Base-by-base conservation (phyloP, 345 rosid species). In the Salix caprea region DNA sequence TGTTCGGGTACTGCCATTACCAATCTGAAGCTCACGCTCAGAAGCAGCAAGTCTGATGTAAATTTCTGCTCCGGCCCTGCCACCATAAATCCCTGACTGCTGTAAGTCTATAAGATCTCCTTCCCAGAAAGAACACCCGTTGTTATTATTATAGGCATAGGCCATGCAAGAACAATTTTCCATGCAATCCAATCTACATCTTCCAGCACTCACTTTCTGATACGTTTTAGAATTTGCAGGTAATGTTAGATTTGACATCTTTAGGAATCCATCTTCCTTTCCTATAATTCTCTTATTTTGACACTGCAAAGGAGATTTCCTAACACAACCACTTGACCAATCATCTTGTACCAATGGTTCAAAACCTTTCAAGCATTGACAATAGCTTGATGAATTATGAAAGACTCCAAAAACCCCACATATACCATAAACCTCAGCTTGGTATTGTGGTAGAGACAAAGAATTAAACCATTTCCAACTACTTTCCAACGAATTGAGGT, bases 331-430 rank as follows among this genome's bases (percentile, higher is more conserved):
- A 7, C 74, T 65, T 7, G 85, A 72, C 70, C 70, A 67, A 37
- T 67, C 70, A 34, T n/a, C 0, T 18, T 67, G 24, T 32, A 23
- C 11, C 0, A 21, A 32, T 54, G 79, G 72, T 46, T 36, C 30
- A 40, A 71, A 80, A 7, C 79, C 79, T 69, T 65, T 28, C 48
- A 67, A 36, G 70, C 70, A 67, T 30, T 18, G 39, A 67, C 83
- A 76, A 16, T 36, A 44, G 24, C 65, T 30, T 26, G 66, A 23
- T 10, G 28, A 14, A 24, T 21, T n/a, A 28, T 40, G 44, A 65
- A 26, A 84, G 36, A 11, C 44, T 30, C 78, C 79, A 65, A 78
- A 74, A 69, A 77, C 60, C 30, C 87, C 87, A 56, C 80, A 87
- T 24, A 21, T 42, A 48, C 68, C 80, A 23, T 78, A 80, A 26